Conservation (phyloP, 768 basidiomycete species). For the Saitozyma podzolica region DNA sequence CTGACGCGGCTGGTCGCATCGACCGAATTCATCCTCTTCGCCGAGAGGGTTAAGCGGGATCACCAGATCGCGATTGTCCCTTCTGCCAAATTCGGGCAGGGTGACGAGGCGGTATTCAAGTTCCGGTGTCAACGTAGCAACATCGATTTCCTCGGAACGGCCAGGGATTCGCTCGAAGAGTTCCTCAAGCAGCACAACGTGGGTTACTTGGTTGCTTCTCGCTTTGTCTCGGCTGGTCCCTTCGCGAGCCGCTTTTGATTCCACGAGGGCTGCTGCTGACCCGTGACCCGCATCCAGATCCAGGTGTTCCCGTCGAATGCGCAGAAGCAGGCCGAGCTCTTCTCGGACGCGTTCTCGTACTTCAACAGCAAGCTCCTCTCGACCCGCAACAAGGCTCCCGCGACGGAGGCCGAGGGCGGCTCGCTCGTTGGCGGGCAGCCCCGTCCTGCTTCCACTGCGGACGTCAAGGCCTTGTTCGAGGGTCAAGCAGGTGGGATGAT, state of each 20-base stretch:
- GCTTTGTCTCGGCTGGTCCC: too few species aligned
- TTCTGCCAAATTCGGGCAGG: slow-evolving; percentile 69
- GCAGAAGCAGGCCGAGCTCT: slow-evolving; percentile 86
- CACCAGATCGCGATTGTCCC: slow-evolving; percentile 86
- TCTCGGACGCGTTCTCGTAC: slow-evolving; percentile 92
- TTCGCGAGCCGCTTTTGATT: too few species aligned
- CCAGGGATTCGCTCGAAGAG: slow-evolving; percentile 88
- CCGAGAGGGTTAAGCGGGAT: slow-evolving; percentile 89
- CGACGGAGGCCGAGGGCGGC: slow-evolving; percentile 74
- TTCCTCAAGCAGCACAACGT: slow-evolving; percentile 82
- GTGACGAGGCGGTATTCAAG: slow-evolving; percentile 83
- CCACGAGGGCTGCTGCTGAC: too few species aligned
- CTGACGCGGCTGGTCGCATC: slow-evolving; percentile 72
- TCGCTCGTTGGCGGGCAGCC: slow-evolving; percentile 64
- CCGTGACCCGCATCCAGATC: slow-evolving; percentile 14
- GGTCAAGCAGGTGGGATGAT: slow-evolving; percentile 31
- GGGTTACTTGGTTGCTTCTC: slow-evolving; percentile 52
- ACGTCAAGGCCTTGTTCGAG: slow-evolving; percentile 93
- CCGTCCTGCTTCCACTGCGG: slow-evolving; percentile 79
- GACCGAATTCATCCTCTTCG: slow-evolving; percentile 79
- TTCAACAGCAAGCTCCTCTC: slow-evolving; percentile 93
- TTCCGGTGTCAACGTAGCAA: slow-evolving; percentile 94
- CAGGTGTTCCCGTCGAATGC: slow-evolving; percentile 36
- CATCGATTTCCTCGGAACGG: slow-evolving; percentile 85
- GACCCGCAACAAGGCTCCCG: slow-evolving; percentile 66